These are phyloP conservation scores for Cornus florida DNA, from an alignment of 148 eudicot species.

Conservation along the genomic window DNA sequence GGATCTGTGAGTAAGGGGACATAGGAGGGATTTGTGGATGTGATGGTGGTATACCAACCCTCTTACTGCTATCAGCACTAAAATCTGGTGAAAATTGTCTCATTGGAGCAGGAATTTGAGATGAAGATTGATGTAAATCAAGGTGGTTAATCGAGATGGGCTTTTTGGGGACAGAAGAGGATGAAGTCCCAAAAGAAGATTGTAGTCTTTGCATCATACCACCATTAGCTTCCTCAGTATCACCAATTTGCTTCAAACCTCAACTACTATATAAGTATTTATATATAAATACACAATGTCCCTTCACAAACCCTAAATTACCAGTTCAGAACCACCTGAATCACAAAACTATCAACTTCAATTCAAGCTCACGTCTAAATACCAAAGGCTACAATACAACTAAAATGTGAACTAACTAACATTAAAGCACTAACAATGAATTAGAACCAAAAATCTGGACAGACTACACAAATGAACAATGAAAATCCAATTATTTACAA, in stretches of 20 bases:
- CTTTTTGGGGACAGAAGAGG: constrained; percentile 45
- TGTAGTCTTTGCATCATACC: constrained; percentile 73
- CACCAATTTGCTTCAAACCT: constrained; percentile 48
- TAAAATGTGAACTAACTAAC: neutral
- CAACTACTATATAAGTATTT: neutral
- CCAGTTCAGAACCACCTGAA: constrained; percentile 18
- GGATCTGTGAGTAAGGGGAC: constrained; percentile 84
- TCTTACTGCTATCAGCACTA: constrained; percentile 44
- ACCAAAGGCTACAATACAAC: neutral
- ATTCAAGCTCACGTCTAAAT: neutral
- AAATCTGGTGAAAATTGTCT: constrained; percentile 52
- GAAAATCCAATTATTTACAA: constrained; percentile 13
- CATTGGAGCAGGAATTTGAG: constrained; percentile 57
- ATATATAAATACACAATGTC: constrained; percentile 15
- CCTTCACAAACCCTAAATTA: constrained; percentile 4
- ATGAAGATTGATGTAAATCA: neutral
- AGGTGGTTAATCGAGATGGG: constrained; percentile 33
- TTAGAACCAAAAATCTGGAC: constrained; percentile 18
- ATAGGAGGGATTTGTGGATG: constrained; percentile 80
- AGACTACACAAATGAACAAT: constrained; percentile 1
- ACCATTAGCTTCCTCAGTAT: constrained; percentile 56
- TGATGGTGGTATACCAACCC: constrained; percentile 77
- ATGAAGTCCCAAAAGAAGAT: constrained; percentile 66
- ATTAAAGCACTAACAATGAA: neutral
- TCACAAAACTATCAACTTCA: constrained; percentile 2